Evolutionary conservation across 441 rosid genomes (phyloP), one percentile per base, ranked within the genome.

Genomic region (Geranium incanum): DNA sequence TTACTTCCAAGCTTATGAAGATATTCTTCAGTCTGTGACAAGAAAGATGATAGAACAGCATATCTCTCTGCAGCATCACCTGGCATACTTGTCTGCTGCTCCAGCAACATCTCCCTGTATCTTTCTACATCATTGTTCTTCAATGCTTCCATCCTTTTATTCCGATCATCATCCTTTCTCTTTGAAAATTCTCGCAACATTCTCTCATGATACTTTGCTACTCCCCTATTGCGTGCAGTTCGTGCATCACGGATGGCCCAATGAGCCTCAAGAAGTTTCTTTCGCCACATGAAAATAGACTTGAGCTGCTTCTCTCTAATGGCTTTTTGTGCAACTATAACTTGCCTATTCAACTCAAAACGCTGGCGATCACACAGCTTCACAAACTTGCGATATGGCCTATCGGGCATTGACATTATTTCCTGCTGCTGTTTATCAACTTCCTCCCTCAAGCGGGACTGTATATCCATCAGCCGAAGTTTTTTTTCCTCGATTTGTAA

Each of bases 51-150:
- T 38, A 96, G 96, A 69, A 96, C 98, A 57, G 89, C 86, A 78
- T 96, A 96, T 82, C 99, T 89, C 87, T 96, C 99, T 11, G 97
- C 89, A 79, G 96, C 98, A 71, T 89, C 99, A 55, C 99, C 99
- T 13, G 85, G 79, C 37, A 93, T 80, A 79, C 77, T 89, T 38
- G 99, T 96, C 83, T 96, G 98, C 88, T 93, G 97, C 82, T 96
- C 99, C 82, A 96, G 74, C 80, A 96, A 73, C 98, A 96, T 96
- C 81, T 96, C 98, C 82, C 99, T 86, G 74, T 96, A 96, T 82
- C 99, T 87, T 85, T 93, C 99, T 55, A 93, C 99, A 72, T 96
- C 99, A 85, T 96, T 96, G 80, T 96, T 96, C 86, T 96, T 96
- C 86, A 96, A 82, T 68, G 99, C 99, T 79, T 96, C 99, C 99